These are phyloP conservation scores for Neurospora sp. DNA, from an alignment of 495 filamentous ascomycete species.

Conservation along the genomic window DNA sequence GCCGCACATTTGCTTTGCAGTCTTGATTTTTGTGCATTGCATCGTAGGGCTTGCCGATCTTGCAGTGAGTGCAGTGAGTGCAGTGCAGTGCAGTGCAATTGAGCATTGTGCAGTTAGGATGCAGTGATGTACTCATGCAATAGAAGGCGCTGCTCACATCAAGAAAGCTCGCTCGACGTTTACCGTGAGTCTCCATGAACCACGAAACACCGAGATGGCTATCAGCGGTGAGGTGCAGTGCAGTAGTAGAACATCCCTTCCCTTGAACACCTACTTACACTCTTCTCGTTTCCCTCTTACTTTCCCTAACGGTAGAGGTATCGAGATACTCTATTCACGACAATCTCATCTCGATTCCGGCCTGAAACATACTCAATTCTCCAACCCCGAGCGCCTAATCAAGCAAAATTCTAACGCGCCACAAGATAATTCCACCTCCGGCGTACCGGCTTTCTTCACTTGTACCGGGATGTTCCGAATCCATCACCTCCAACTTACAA, in stretches of 20 bases:
- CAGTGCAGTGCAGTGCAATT: not conserved
- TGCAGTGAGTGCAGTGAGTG: not conserved
- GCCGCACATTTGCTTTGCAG: not conserved
- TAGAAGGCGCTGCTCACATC: not conserved
- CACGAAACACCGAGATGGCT: not conserved
- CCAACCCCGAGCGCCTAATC: not conserved
- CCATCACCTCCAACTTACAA: not conserved
- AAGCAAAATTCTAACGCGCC: not conserved
- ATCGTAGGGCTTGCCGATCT: not conserved
- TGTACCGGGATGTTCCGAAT: not conserved
- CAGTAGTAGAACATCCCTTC: not conserved
- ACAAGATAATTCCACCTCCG: no score
- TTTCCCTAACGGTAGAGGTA: not conserved
- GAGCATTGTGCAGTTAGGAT: not conserved
- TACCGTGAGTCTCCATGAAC: not conserved
- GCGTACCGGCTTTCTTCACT: no score
- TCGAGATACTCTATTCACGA: not conserved
- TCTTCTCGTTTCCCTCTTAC: not conserved
- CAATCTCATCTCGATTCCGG: not conserved
- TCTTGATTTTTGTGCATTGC: not conserved
- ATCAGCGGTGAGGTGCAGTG: not conserved
- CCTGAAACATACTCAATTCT: not conserved
- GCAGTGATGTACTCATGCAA: not conserved
- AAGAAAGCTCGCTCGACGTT: not conserved
- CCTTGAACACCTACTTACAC: not conserved